Percentiles rank a stretch among this genome's conserved stretches.
Evolutionary conservation across 1,139 yeast species (phyloP).

Genomic region (Yamadazyma diospyri): DNA sequence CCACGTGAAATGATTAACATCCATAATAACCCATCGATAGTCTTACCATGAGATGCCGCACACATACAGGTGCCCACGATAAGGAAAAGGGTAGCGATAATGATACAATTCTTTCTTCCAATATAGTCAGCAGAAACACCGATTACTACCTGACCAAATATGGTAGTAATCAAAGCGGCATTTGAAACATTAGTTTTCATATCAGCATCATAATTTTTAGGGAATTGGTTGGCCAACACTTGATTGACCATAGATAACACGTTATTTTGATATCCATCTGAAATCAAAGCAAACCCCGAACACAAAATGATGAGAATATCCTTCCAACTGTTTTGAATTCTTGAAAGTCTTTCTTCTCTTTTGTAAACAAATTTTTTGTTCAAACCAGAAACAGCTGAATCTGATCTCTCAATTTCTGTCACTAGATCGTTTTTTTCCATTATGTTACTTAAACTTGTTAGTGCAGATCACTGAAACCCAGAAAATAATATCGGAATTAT

Average conservation of each 20-base stretch:
- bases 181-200: constrained; percentile 48
- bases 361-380: constrained; percentile 28
- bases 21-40: constrained; percentile 56
- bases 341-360: constrained; percentile 27
- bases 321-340: constrained; percentile 26
- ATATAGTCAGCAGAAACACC: constrained; percentile 45
- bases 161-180: constrained; percentile 48
- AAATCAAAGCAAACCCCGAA: constrained; percentile 50
- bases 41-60: constrained; percentile 47
- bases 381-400: too few species aligned
- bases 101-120: constrained; percentile 47
- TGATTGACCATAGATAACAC: constrained; percentile 46
- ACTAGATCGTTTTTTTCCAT: not conserved
- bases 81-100: constrained; percentile 42
- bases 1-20: constrained; percentile 69
- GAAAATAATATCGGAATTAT: too few species aligned
- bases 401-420: constrained; percentile 2
- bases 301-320: constrained; percentile 38
- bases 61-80: constrained; percentile 44
- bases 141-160: constrained; percentile 45
- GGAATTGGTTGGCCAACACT: constrained; percentile 30
- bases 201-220: constrained; percentile 27
- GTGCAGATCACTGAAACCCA: too few species aligned
- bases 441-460: not conserved
- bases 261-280: constrained; percentile 53